These are phyloP conservation scores for Bryoerythrophyllum caledonicum DNA, from an alignment of 225 moss, liverwort and hornwort genomes.

Conservation along the genomic window DNA sequence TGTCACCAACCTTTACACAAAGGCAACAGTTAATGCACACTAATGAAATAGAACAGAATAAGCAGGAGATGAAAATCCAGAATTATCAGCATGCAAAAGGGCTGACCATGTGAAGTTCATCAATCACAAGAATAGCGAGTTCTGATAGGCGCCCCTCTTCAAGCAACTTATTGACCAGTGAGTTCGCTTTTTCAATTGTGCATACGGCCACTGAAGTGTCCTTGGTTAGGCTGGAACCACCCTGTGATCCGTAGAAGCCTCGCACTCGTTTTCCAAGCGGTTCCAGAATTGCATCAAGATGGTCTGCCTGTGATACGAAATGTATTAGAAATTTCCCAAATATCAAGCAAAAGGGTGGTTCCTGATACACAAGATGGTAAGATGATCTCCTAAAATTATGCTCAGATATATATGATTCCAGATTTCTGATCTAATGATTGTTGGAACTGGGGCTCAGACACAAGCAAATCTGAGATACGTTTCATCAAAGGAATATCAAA, in stretches of 20 bases:
- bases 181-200: conserved; percentile 98
- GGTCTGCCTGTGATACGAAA: conserved; percentile 69
- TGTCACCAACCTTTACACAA: conserved; percentile 81
- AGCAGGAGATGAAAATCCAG: conserved; percentile 1
- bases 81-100: neutral
- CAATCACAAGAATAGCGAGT: conserved; percentile 83
- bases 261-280: conserved; percentile 92
- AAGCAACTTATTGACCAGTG: conserved; percentile 85
- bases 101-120: conserved; percentile 98
- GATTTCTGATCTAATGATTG: neutral
- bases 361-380: conserved; percentile 8
- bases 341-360: neutral
- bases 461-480: neutral
- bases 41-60: neutral
- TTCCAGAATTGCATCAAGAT: conserved; percentile 85
- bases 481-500: neutral
- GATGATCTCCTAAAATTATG: neutral
- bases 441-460: neutral
- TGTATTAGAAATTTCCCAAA: conserved; percentile 15
- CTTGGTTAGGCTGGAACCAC: conserved; percentile 74
- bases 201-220: conserved; percentile 93
- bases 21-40: conserved; percentile 12
- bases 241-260: conserved; percentile 88
- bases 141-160: conserved; percentile 92
- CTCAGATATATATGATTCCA: neutral